These are phyloP conservation scores for Pythium aquatile DNA, from an alignment of 352 stramenopile genomes.

Conservation along the genomic window DNA sequence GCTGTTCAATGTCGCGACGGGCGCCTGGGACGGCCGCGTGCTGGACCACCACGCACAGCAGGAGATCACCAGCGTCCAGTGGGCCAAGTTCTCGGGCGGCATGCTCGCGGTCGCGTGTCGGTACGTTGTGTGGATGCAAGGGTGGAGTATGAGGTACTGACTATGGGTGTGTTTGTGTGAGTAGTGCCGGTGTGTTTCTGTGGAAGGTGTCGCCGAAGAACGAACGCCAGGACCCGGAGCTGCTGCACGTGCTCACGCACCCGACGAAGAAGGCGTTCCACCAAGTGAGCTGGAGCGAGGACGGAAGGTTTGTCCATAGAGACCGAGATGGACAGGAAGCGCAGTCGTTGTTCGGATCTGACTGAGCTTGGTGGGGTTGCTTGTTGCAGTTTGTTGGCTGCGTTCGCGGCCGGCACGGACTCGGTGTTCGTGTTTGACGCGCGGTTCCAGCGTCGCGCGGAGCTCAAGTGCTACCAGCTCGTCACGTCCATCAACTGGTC, in stretches of 20 bases:
- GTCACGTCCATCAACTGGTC: constrained; percentile 65
- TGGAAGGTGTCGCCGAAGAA: constrained; percentile 62
- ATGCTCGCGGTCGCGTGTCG: constrained; percentile 63
- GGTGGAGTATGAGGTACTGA: not conserved
- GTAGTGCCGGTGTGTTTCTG: constrained; percentile 56
- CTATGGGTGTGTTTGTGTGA: constrained; percentile 4
- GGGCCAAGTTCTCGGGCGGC: constrained; percentile 60
- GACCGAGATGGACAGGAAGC: too few relatives aligned
- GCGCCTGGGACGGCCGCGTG: constrained; percentile 59
- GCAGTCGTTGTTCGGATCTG: too few relatives aligned
- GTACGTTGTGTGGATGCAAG: constrained; percentile 19
- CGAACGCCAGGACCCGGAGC: constrained; percentile 41
- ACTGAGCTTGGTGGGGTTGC: too few relatives aligned
- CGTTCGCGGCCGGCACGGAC: constrained; percentile 43
- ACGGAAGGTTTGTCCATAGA: constrained; percentile 39
- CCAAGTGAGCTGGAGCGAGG: constrained; percentile 67
- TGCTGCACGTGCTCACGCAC: constrained; percentile 62
- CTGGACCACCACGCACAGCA: constrained; percentile 59
- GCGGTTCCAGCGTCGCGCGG: constrained; percentile 50
- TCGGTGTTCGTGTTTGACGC: constrained; percentile 61
- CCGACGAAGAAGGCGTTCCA: constrained; percentile 46
- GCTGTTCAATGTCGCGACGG: constrained; percentile 55
- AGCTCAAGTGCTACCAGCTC: constrained; percentile 58
- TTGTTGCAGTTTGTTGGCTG: constrained; percentile 47
- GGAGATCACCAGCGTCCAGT: constrained; percentile 57